A percentile compares a stretch with the other conserved stretches of the same genome.
Conservation (phyloP, 2,329 filamentous ascomycete genomes). For the Tothia fuscella region DNA sequence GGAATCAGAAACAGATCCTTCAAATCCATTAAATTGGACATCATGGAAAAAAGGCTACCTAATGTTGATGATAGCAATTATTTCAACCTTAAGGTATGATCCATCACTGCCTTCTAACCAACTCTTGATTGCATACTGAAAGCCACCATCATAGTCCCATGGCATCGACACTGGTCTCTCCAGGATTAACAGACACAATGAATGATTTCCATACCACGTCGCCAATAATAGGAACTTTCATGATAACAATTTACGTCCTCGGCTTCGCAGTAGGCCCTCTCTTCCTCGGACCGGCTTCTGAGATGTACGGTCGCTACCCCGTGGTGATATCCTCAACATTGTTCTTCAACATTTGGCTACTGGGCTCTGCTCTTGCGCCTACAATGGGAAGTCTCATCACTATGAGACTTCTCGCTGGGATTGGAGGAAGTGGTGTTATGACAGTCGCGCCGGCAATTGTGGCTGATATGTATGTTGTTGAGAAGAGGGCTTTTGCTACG, state of each 20-base stretch:
- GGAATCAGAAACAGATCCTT: constrained; percentile 1
- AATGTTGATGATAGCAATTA: constrained; percentile 3
- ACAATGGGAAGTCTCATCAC: constrained; percentile 8
- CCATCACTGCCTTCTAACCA: not conserved
- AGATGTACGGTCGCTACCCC: constrained; percentile 11
- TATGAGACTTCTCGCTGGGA: constrained; percentile 9
- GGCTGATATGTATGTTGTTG: constrained; percentile 8
- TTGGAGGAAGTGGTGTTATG: constrained; percentile 8
- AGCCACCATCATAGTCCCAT: constrained; percentile 17
- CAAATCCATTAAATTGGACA: constrained; percentile 10
- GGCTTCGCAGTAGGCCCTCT: constrained; percentile 19
- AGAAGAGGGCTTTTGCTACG: constrained; percentile 1
- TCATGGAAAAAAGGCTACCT: not conserved
- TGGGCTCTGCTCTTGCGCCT: constrained; percentile 10
- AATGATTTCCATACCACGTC: constrained; percentile 22
- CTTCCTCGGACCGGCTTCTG: constrained; percentile 2
- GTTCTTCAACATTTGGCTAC: constrained; percentile 7
- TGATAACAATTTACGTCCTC: constrained; percentile 24
- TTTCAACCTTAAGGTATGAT: constrained; percentile 6
- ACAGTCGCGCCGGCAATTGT: constrained; percentile 8
- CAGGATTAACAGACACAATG: constrained; percentile 21
- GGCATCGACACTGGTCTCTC: constrained; percentile 24
- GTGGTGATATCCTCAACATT: constrained; percentile 1
- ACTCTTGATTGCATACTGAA: not conserved
- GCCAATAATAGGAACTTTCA: constrained; percentile 20